phyloP scores from a whole-genome alignment of 768 basidiomycete genomes.

The Tricholoma sp. region DNA sequence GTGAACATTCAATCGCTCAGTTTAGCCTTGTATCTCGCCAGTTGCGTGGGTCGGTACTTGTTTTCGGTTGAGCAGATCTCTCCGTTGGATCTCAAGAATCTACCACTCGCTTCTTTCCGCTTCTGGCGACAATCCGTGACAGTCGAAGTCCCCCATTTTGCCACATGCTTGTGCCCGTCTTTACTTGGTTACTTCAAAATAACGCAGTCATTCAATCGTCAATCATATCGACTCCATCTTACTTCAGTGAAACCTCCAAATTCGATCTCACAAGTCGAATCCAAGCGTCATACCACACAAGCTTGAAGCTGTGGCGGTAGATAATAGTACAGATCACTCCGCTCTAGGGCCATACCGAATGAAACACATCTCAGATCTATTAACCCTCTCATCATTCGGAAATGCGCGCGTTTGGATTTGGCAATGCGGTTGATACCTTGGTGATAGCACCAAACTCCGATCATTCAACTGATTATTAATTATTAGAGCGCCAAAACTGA shows the following conservation, averaged over 20 bases:
- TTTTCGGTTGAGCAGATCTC: slow-evolving; percentile 8
- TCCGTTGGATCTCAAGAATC: slow-evolving; percentile 2
- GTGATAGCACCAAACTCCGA: slow-evolving; percentile 2
- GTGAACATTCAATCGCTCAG: slow-evolving; percentile 20
- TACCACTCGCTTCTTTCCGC: slow-evolving; percentile 7
- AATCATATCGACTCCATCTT: no score
- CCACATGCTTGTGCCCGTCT: slow-evolving; percentile 6
- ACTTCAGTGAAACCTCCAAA: no score
- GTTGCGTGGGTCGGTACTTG: slow-evolving; percentile 17
- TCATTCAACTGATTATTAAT: background rate
- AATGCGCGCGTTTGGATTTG: slow-evolving; percentile 3
- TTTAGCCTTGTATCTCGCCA: slow-evolving; percentile 25
- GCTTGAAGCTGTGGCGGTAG: background rate
- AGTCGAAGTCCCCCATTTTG: slow-evolving; percentile 7
- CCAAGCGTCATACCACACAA: no score
- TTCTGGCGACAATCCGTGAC: slow-evolving; percentile 15
- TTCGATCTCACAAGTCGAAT: background rate
- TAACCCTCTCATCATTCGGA: background rate
- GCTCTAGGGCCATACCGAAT: slow-evolving; percentile 1
- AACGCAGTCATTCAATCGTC: no score
- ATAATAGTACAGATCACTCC: background rate
- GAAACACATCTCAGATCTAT: slow-evolving; percentile 2
- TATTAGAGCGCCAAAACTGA: slow-evolving; percentile 1
- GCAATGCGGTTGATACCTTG: slow-evolving; percentile 2
- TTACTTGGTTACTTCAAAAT: background rate